phyloP scores from a whole-genome alignment of 441 rosid species.

The Manihot esculenta region DNA sequence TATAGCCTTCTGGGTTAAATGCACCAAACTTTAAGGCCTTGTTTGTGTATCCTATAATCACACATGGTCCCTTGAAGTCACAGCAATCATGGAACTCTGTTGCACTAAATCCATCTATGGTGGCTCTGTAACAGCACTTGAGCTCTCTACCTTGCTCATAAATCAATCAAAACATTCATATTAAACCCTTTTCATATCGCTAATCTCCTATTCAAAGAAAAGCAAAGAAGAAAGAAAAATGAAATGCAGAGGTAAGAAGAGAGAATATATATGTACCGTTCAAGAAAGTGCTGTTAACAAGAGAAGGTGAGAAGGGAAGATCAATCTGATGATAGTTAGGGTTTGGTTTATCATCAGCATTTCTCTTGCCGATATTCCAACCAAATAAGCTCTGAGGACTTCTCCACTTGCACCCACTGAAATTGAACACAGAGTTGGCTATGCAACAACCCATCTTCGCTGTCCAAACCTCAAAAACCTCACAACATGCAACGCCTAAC shows the following conservation, averaged over 20 bases:
- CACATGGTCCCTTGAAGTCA: slow-evolving; percentile 94
- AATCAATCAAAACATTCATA: background rate
- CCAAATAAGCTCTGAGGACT: slow-evolving; percentile 44
- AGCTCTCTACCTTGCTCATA: slow-evolving; percentile 55
- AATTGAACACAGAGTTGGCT: slow-evolving; percentile 34
- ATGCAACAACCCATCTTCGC: slow-evolving; percentile 45
- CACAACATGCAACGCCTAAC: too few species aligned
- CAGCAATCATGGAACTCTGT: slow-evolving; percentile 63
- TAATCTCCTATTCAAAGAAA: too few species aligned
- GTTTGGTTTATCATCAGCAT: slow-evolving; percentile 32
- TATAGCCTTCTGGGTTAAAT: slow-evolving; percentile 81
- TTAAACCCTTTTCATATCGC: too few species aligned
- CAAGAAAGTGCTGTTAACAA: slow-evolving; percentile 63
- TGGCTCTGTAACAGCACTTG: slow-evolving; percentile 77
- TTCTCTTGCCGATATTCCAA: slow-evolving; percentile 58
- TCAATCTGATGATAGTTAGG: slow-evolving; percentile 49
- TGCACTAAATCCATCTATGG: slow-evolving; percentile 74
- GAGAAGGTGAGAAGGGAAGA: slow-evolving; percentile 67
- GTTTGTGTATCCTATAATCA: slow-evolving; percentile 67
- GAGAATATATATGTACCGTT: slow-evolving; percentile 38
- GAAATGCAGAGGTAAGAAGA: background rate
- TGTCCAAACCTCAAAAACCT: too few species aligned
- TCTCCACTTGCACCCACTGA: slow-evolving; percentile 31
- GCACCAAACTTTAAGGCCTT: slow-evolving; percentile 76
- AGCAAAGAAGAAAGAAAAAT: too few species aligned